Conservation (phyloP, 2,329 filamentous ascomycete genomes). For the Thyridium curvatum region DNA sequence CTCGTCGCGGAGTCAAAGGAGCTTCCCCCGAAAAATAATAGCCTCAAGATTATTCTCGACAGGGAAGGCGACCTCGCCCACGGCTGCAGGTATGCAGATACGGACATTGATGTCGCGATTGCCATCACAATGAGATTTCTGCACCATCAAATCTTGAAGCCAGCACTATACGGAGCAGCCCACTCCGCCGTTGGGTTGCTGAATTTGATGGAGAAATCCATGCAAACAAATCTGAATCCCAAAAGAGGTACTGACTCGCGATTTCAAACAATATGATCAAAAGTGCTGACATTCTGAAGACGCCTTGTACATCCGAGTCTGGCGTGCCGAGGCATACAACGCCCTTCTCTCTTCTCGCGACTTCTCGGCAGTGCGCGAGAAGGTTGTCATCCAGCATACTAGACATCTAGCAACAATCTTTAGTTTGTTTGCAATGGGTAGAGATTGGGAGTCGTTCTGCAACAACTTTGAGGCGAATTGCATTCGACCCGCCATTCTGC, state of each 20-base stretch:
- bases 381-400: slow-evolving; percentile 17
- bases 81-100: slow-evolving; percentile 24
- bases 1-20: slow-evolving; percentile 15
- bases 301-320: slow-evolving; percentile 26
- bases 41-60: slow-evolving; percentile 18
- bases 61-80: slow-evolving; percentile 23
- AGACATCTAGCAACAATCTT: slow-evolving; percentile 19
- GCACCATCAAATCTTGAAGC: slow-evolving; percentile 26
- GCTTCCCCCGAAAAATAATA: slow-evolving; percentile 15
- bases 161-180: slow-evolving; percentile 20
- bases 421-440: slow-evolving; percentile 19
- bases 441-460: slow-evolving; percentile 13
- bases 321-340: slow-evolving; percentile 29
- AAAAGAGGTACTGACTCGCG: too few relatives aligned
- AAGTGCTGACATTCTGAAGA: too few relatives aligned
- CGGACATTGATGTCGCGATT: slow-evolving; percentile 28
- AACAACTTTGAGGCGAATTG: slow-evolving; percentile 17
- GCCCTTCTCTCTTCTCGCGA: slow-evolving; percentile 23
- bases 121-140: slow-evolving; percentile 27
- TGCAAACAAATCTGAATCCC: slow-evolving; percentile 26
- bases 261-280: too few relatives aligned
- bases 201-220: slow-evolving; percentile 23
- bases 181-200: slow-evolving; percentile 17
- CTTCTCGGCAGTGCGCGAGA: slow-evolving; percentile 17
- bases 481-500: slow-evolving; percentile 25